Conservation (phyloP, 2,329 filamentous ascomycete genomes). For the Lasiodiplodia gonubiensis region DNA sequence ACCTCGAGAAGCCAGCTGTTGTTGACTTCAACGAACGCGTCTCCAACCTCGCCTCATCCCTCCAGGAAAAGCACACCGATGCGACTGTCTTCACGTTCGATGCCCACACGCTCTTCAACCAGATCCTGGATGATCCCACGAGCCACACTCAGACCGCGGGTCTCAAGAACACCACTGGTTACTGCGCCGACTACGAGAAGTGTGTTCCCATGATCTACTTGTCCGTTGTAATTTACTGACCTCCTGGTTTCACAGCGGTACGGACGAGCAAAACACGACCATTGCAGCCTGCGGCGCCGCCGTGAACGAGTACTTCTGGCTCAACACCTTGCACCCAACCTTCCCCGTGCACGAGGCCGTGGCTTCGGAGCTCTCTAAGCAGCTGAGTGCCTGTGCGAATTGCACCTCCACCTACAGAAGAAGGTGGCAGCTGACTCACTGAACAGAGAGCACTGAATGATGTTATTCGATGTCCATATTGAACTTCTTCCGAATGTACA, state of each 20-base stretch:
- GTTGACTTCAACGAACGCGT: slow-evolving; percentile 59
- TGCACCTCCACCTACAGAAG: slow-evolving; percentile 20
- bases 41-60: slow-evolving; percentile 47
- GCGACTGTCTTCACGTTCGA: slow-evolving; percentile 62
- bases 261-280: slow-evolving; percentile 47
- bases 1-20: slow-evolving; percentile 52
- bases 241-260: slow-evolving; percentile 38
- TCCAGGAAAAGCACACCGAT: slow-evolving; percentile 48
- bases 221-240: background rate
- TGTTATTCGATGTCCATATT: background rate
- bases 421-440: slow-evolving; percentile 20
- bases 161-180: slow-evolving; percentile 62
- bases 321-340: slow-evolving; percentile 69
- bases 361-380: slow-evolving; percentile 54
- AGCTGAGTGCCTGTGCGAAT: slow-evolving; percentile 21
- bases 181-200: slow-evolving; percentile 61
- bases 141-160: slow-evolving; percentile 56
- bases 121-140: slow-evolving; percentile 60
- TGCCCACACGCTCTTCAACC: slow-evolving; percentile 57
- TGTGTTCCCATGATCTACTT: slow-evolving; percentile 32
- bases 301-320: slow-evolving; percentile 69
- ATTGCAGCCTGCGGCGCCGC: slow-evolving; percentile 56
- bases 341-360: slow-evolving; percentile 66
- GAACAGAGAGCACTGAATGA: slow-evolving; percentile 4
- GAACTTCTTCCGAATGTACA: background rate